phyloP scores from a whole-genome alignment of 2,329 filamentous ascomycete genomes.

The Colletotrichum liriopes region DNA sequence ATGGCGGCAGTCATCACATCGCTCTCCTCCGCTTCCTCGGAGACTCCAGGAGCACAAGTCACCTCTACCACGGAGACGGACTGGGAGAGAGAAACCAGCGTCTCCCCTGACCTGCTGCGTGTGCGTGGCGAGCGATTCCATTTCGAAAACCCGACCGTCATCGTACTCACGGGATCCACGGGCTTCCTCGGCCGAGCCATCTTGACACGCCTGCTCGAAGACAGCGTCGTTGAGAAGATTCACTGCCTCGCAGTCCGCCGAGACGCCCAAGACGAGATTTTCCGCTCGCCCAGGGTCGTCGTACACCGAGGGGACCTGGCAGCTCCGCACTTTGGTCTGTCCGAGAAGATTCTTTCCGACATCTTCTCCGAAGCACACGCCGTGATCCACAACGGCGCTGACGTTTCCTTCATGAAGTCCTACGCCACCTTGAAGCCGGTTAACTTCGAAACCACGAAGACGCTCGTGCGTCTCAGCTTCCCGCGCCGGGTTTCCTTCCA shows the following conservation, averaged over 20 bases:
- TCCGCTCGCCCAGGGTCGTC: constrained; percentile 6
- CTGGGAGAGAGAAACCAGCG: too few species aligned
- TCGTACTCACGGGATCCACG: too few species aligned
- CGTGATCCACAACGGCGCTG: constrained; percentile 70
- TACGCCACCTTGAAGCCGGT: constrained; percentile 53
- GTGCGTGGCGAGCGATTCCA: too few species aligned
- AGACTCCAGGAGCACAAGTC: too few species aligned
- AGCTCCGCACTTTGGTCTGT: constrained; percentile 46
- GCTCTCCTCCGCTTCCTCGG: too few species aligned
- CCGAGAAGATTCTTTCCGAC: background rate
- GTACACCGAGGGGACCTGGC: background rate
- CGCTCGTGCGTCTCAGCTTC: constrained; percentile 51
- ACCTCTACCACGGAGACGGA: too few species aligned
- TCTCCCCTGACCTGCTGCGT: too few species aligned
- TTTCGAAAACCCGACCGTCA: too few species aligned
- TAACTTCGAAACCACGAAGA: constrained; percentile 56
- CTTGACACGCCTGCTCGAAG: too few species aligned
- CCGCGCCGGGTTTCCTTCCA: constrained; percentile 49
- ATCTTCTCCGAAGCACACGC: constrained; percentile 50
- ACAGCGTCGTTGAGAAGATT: constrained; percentile 45
- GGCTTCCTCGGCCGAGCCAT: too few species aligned
- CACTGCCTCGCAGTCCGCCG: constrained; percentile 57
- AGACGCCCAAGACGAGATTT: background rate
- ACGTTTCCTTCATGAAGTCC: constrained; percentile 54
- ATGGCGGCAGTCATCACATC: constrained; percentile 53